A percentile compares a stretch with the other conserved stretches of the same genome.
phyloP scores from a whole-genome alignment of 768 basidiomycete genomes.

The Boletus coccyginus region DNA sequence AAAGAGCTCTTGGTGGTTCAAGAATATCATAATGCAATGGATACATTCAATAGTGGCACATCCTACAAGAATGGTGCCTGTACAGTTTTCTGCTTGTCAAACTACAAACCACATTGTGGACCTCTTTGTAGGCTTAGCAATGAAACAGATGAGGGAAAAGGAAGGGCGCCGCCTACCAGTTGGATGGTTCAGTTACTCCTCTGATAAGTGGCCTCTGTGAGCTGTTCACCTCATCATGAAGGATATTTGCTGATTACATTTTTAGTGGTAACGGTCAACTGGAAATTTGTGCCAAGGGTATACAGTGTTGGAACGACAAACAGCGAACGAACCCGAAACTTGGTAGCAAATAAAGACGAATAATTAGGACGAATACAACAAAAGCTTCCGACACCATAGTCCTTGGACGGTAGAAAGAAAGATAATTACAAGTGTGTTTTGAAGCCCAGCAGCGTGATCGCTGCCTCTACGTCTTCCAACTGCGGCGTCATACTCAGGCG shows the following conservation, averaged over 20 bases:
- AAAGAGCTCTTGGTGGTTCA: no score
- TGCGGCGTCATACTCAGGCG: slow-evolving; percentile 11
- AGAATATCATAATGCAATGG: no score
- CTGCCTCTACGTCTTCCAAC: slow-evolving; percentile 36
- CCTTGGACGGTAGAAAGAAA: neutral
- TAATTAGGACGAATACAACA: slow-evolving; percentile 25
- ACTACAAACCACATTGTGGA: no score
- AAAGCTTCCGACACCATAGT: neutral
- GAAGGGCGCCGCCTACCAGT: no score
- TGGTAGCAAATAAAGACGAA: slow-evolving; percentile 26
- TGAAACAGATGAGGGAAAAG: no score
- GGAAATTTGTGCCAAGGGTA: neutral
- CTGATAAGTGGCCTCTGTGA: no score
- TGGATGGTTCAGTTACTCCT: no score
- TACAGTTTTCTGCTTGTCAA: no score
- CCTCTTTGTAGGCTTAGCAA: no score
- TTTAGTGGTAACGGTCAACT: neutral
- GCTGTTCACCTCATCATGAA: no score
- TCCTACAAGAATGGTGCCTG: no score
- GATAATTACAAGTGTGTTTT: slow-evolving; percentile 17
- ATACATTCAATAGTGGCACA: no score
- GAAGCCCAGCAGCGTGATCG: slow-evolving; percentile 36
- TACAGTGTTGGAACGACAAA: slow-evolving; percentile 7
- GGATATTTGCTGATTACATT: neutral
- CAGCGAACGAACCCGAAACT: neutral